Conservation (phyloP, 306 rosid genomes). For the Elaeagnus macrophylla region DNA sequence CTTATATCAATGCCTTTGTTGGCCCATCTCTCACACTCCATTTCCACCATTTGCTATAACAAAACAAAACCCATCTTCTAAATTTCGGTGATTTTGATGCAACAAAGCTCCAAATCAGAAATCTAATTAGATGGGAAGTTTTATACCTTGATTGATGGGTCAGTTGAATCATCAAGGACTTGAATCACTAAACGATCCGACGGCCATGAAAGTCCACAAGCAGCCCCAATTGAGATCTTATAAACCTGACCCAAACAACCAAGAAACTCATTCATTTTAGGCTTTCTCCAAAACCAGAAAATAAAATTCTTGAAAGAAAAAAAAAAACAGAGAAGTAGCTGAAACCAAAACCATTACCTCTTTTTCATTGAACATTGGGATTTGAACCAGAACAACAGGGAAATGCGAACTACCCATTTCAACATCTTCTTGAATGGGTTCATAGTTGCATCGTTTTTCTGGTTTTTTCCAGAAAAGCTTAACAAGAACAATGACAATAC, state of each 20-base stretch:
- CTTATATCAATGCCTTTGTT: constrained; percentile 75
- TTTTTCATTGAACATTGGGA: constrained; percentile 94
- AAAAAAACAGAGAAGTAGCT: background rate
- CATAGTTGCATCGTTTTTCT: constrained; percentile 59
- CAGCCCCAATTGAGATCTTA: constrained; percentile 96
- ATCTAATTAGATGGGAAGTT: background rate
- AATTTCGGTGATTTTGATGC: background rate
- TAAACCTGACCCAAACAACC: constrained; percentile 52
- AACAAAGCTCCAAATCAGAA: background rate
- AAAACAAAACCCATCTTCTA: constrained; percentile 2
- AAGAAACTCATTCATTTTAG: background rate
- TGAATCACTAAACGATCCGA: constrained; percentile 94
- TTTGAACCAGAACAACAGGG: constrained; percentile 86
- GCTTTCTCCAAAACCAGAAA: constrained; percentile 8
- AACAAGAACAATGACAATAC: constrained; percentile 72
- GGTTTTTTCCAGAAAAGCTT: constrained; percentile 93
- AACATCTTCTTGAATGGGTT: constrained; percentile 57
- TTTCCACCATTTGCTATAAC: constrained; percentile 86
- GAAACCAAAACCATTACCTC: constrained; percentile 39
- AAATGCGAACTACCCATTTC: constrained; percentile 73
- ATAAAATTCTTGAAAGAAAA: background rate
- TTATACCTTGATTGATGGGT: constrained; percentile 69
- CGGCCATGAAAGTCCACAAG: constrained; percentile 96
- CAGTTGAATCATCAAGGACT: constrained; percentile 95
- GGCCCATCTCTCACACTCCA: constrained; percentile 94